Percentiles rank a stretch among this genome's conserved stretches.
Evolutionary conservation across 1,284 basidiomycete genomes (phyloP).

Genomic region (Fomitopsis pinicola): DNA sequence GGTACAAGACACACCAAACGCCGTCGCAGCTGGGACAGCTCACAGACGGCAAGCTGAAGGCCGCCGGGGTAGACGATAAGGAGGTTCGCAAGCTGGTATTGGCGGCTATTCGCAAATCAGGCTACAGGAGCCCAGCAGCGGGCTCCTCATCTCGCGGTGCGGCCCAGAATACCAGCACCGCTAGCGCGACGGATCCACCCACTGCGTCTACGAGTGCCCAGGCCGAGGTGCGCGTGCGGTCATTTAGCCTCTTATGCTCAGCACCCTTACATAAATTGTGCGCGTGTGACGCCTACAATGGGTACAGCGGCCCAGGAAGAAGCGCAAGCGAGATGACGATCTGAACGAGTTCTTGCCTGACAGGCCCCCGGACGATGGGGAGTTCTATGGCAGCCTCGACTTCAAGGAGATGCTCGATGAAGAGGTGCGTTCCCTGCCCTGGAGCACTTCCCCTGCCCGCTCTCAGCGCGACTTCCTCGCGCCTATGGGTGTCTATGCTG

Average conservation of each 20-base stretch:
- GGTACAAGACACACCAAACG: slow-evolving; percentile 75
- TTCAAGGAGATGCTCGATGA: slow-evolving; percentile 74
- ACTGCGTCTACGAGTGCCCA: slow-evolving; percentile 9
- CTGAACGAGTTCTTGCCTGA: slow-evolving; percentile 60
- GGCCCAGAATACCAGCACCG: slow-evolving; percentile 1
- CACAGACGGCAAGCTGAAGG: slow-evolving; percentile 54
- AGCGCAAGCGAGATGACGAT: slow-evolving; percentile 42
- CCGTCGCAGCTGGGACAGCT: slow-evolving; percentile 53
- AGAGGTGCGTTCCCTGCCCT: slow-evolving; percentile 37
- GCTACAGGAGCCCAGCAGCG: slow-evolving; percentile 36
- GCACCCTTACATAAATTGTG: slow-evolving; percentile 9
- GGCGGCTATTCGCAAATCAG: slow-evolving; percentile 60
- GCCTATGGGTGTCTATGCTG: background rate
- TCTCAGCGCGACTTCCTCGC: background rate
- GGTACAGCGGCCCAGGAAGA: slow-evolving; percentile 17
- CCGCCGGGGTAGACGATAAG: slow-evolving; percentile 60
- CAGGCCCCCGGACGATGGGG: slow-evolving; percentile 43
- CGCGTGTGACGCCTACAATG: slow-evolving; percentile 4
- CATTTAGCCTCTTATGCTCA: slow-evolving; percentile 6
- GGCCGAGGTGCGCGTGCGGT: slow-evolving; percentile 12
- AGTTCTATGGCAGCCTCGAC: slow-evolving; percentile 50
- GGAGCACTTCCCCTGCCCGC: background rate
- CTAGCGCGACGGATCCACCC: slow-evolving; percentile 7
- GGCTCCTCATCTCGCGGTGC: background rate
- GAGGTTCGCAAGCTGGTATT: slow-evolving; percentile 64